Evolutionary conservation across 2,329 filamentous ascomycete genomes (phyloP).

Genomic region (Ascosphaera pollenicola): DNA sequence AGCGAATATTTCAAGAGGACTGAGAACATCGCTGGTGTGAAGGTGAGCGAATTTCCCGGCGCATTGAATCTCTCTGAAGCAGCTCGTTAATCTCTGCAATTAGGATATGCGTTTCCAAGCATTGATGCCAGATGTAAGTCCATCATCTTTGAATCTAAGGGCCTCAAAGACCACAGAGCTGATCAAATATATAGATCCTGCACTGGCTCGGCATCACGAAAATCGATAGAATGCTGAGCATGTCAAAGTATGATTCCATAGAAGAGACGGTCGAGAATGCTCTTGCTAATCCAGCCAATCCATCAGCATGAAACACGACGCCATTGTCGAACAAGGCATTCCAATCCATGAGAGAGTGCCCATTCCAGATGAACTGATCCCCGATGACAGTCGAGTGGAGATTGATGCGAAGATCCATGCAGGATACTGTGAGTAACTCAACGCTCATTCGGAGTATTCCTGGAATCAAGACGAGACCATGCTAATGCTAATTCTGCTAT

Average conservation of each 20-base stretch:
- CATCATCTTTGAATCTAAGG: too few relatives aligned
- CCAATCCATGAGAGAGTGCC: conserved; percentile 79
- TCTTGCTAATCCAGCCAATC: background rate
- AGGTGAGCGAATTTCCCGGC: conserved; percentile 25
- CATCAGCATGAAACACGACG: conserved; percentile 26
- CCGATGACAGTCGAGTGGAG: conserved; percentile 86
- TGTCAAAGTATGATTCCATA: conserved; percentile 57
- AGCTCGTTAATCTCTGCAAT: conserved; percentile 3
- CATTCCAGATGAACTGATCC: conserved; percentile 83
- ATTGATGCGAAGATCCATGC: conserved; percentile 98
- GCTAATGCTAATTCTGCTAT: conserved; percentile 50
- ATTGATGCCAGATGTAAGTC: conserved; percentile 59
- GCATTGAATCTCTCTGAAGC: background rate
- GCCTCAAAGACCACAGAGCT: too few relatives aligned
- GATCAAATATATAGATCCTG: conserved; percentile 32
- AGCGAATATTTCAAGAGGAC: conserved; percentile 92
- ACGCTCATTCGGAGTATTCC: background rate
- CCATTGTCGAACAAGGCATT: conserved; percentile 28
- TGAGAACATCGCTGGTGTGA: conserved; percentile 95
- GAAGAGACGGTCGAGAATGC: too few relatives aligned
- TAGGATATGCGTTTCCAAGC: conserved; percentile 86
- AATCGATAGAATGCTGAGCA: conserved; percentile 95
- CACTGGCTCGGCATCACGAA: conserved; percentile 98
- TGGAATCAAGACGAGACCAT: background rate
- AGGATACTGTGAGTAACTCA: conserved; percentile 29